Evolutionary conservation across 2,329 filamentous ascomycete species (phyloP).

Genomic region (Acephala macrosclerotiorum): DNA sequence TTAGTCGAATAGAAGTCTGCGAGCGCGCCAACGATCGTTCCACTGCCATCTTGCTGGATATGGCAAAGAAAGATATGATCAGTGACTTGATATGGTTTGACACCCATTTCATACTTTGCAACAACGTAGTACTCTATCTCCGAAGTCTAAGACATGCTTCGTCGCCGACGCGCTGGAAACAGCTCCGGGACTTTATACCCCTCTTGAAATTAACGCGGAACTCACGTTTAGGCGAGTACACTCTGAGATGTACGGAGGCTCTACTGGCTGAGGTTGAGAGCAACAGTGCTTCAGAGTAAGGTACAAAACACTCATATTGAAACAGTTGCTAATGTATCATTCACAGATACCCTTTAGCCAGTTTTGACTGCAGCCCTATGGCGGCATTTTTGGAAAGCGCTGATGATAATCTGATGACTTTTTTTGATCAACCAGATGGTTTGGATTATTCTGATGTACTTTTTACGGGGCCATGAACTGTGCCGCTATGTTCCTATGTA

Average conservation of each 20-base stretch:
- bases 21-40: constrained; percentile 3
- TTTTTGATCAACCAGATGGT: constrained; percentile 6
- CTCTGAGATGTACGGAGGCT: constrained; percentile 6
- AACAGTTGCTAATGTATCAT: constrained; percentile 6
- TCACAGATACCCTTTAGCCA: constrained; percentile 1
- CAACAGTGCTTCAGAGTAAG: constrained; percentile 9
- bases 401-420: constrained; percentile 5
- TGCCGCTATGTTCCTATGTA: neutral
- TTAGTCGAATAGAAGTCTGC: constrained; percentile 6
- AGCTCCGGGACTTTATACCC: constrained; percentile 6
- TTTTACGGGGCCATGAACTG: constrained; percentile 3
- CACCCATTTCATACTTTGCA: neutral
- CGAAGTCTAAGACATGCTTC: neutral
- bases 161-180: constrained; percentile 7
- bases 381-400: constrained; percentile 2
- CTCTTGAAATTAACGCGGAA: constrained; percentile 4
- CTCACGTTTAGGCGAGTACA: constrained; percentile 4
- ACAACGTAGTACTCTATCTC: constrained; percentile 1
- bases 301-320: constrained; percentile 1
- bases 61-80: constrained; percentile 5
- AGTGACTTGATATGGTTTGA: constrained; percentile 6
- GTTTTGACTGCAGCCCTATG: constrained; percentile 1
- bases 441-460: constrained; percentile 9
- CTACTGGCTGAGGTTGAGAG: constrained; percentile 6
- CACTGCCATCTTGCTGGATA: constrained; percentile 4